These are phyloP conservation scores for Penicillium malachiteum DNA, from an alignment of 495 filamentous ascomycete species.

Conservation along the genomic window DNA sequence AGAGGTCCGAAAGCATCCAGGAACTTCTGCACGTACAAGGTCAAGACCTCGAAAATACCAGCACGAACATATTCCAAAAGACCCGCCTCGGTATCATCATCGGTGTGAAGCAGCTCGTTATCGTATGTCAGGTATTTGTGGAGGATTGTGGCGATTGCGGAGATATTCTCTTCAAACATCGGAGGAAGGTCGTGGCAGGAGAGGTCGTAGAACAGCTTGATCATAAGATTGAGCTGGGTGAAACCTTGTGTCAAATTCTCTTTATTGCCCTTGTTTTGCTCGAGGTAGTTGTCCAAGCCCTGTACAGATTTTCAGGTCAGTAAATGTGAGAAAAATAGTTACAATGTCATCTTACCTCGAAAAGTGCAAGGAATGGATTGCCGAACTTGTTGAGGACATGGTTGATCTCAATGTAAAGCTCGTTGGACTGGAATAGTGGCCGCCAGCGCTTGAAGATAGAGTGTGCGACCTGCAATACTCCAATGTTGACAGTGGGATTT, in stretches of 20 bases:
- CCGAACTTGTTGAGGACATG: slow-evolving; percentile 87
- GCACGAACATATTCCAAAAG: slow-evolving; percentile 82
- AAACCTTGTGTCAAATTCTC: slow-evolving; percentile 70
- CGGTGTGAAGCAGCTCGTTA: slow-evolving; percentile 74
- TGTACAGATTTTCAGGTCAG: slow-evolving; percentile 30
- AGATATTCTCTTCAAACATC: slow-evolving; percentile 82
- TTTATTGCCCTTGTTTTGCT: slow-evolving; percentile 71
- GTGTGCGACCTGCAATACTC: slow-evolving; percentile 94
- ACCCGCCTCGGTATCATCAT: slow-evolving; percentile 84
- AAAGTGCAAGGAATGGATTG: slow-evolving; percentile 72
- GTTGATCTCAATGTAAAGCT: slow-evolving; percentile 87
- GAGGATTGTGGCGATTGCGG: slow-evolving; percentile 69
- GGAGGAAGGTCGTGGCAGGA: slow-evolving; percentile 95
- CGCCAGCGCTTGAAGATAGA: slow-evolving; percentile 97
- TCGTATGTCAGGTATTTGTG: slow-evolving; percentile 93
- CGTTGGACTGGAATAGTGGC: slow-evolving; percentile 87
- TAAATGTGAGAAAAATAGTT: background rate
- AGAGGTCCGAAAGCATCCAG: slow-evolving; percentile 84
- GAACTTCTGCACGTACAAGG: slow-evolving; percentile 88
- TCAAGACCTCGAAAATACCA: slow-evolving; percentile 84
- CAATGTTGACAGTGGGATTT: slow-evolving; percentile 80
- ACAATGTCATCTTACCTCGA: slow-evolving; percentile 55
- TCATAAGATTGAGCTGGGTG: slow-evolving; percentile 76
- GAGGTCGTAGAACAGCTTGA: slow-evolving; percentile 92
- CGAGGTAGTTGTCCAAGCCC: slow-evolving; percentile 75